These are phyloP conservation scores for Salix exigua DNA, from an alignment of 345 rosid species.

Conservation along the genomic window DNA sequence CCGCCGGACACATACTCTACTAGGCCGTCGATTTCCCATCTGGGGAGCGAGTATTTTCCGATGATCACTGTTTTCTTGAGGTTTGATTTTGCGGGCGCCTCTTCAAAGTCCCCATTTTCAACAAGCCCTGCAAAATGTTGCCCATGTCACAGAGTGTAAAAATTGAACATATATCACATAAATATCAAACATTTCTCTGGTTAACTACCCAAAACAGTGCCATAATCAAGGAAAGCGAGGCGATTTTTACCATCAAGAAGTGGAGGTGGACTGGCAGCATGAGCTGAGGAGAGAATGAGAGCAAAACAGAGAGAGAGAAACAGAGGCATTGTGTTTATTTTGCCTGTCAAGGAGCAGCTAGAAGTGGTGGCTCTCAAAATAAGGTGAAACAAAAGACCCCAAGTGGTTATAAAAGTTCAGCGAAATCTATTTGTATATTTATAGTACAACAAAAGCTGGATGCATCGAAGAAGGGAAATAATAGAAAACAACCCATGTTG, in stretches of 20 bases:
- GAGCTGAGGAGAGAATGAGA: conserved; percentile 7
- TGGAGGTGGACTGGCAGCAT: conserved; percentile 8
- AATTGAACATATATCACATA: neutral
- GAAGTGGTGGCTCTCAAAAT: neutral
- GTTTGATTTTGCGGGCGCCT: conserved; percentile 48
- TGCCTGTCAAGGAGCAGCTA: neutral
- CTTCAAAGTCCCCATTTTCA: conserved; percentile 69
- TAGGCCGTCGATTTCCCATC: conserved; percentile 65
- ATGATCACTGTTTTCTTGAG: conserved; percentile 63
- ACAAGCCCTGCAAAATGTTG: conserved; percentile 40
- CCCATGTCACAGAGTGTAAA: neutral
- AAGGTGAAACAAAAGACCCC: neutral
- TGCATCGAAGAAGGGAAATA: neutral
- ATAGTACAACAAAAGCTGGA: neutral
- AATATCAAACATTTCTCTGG: too few species aligned
- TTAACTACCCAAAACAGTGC: neutral
- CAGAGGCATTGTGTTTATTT: conserved; percentile 15
- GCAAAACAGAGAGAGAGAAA: conserved; percentile 14
- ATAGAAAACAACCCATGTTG: conserved; percentile 5
- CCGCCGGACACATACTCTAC: conserved; percentile 77
- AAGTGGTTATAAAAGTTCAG: neutral
- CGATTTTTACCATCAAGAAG: conserved; percentile 32
- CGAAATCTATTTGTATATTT: neutral
- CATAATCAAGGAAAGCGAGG: neutral
- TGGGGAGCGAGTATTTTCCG: conserved; percentile 79